A percentile compares a stretch with the other conserved stretches of the same genome.
phyloP scores from a whole-genome alignment of 2,329 filamentous ascomycete genomes.

The Microdochium nivale region DNA sequence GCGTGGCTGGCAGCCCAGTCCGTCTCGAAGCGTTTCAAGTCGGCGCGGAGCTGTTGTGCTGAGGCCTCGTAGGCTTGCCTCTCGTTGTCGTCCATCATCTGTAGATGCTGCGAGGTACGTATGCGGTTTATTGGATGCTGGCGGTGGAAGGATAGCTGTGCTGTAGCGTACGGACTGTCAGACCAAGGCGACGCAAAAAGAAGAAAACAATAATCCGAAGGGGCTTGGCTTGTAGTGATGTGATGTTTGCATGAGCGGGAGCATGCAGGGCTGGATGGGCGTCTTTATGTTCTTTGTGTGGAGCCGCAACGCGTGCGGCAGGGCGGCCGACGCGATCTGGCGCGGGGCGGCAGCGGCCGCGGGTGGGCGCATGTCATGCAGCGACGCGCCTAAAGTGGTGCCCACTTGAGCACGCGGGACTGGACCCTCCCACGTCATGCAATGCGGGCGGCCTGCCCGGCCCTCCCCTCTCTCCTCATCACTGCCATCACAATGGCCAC shows the following conservation, averaged over 20 bases:
- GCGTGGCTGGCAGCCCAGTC: constrained; percentile 53
- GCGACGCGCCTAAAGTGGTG: background rate
- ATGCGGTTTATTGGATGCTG: no score
- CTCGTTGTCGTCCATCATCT: constrained; percentile 40
- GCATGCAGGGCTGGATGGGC: no score
- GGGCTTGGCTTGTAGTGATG: no score
- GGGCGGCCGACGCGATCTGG: background rate
- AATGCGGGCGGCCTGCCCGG: background rate
- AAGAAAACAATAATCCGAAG: no score
- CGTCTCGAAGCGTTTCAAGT: constrained; percentile 68
- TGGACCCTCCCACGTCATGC: background rate
- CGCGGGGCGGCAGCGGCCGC: background rate
- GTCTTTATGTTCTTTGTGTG: no score
- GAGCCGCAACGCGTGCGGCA: background rate
- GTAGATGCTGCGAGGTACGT: background rate
- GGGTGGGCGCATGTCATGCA: no score
- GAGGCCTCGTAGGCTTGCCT: constrained; percentile 37
- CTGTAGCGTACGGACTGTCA: background rate
- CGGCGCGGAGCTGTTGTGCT: constrained; percentile 49
- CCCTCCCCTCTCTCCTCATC: background rate
- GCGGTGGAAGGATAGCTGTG: background rate
- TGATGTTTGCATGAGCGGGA: no score
- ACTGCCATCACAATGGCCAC: background rate
- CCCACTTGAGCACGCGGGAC: no score
- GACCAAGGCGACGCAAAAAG: no score